Evolutionary conservation across 805 yeast species (phyloP).

Genomic region (Vanderwaltozyma yarrowii): DNA sequence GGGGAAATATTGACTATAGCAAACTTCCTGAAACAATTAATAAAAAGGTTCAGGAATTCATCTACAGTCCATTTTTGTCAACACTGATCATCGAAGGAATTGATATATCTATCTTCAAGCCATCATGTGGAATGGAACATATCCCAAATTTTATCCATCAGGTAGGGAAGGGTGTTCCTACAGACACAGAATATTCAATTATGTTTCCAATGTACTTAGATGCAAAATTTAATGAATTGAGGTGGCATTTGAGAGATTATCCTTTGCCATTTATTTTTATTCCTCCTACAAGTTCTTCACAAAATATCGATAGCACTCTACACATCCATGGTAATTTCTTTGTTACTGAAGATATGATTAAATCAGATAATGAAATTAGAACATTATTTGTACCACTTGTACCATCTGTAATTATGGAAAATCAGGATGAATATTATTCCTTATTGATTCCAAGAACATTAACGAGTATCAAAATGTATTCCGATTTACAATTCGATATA

Average conservation of each 20-base stretch:
- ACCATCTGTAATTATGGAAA: constrained; percentile 32
- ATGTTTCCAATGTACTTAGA: constrained; percentile 55
- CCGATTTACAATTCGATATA: constrained; percentile 47
- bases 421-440: constrained; percentile 38
- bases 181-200: constrained; percentile 55
- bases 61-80: constrained; percentile 43
- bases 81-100: constrained; percentile 40
- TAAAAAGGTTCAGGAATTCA: constrained; percentile 38
- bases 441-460: constrained; percentile 65
- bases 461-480: constrained; percentile 61
- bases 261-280: constrained; percentile 75
- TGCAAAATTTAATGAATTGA: constrained; percentile 46
- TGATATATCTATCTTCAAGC: constrained; percentile 39
- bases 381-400: constrained; percentile 53
- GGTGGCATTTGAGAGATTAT: constrained; percentile 72
- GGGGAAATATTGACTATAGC: constrained; percentile 31
- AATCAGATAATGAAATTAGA: constrained; percentile 44
- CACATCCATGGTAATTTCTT: constrained; percentile 52
- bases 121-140: constrained; percentile 40
- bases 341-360: constrained; percentile 53
- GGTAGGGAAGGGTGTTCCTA: constrained; percentile 78
- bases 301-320: constrained; percentile 24
- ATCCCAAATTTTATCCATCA: constrained; percentile 55
- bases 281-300: constrained; percentile 39
- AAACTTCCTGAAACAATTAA: constrained; percentile 33